Evolutionary conservation across 768 basidiomycete genomes (phyloP).

Genomic region (Russula virescens): DNA sequence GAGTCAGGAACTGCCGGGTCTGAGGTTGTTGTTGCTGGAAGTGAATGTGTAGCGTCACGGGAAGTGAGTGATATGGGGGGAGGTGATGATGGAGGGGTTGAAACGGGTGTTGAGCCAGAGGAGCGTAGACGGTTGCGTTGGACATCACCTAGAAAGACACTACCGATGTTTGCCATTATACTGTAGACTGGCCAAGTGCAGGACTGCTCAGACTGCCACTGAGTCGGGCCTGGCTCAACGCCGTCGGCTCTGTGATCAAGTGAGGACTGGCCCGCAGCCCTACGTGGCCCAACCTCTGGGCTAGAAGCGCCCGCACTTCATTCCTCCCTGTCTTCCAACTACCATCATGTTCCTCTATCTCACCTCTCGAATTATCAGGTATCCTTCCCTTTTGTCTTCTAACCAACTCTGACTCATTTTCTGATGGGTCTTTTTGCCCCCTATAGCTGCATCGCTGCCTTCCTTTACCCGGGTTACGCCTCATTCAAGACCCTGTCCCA

Average conservation of each 20-base stretch:
- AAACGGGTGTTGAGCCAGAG: conserved; percentile 29
- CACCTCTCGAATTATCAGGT: conserved; percentile 18
- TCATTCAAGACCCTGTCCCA: conserved; percentile 93
- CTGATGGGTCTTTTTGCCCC: background rate
- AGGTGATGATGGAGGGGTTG: conserved; percentile 46
- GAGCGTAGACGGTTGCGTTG: conserved; percentile 57
- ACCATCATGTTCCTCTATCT: conserved; percentile 14
- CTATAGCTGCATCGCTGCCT: conserved; percentile 62
- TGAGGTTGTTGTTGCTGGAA: background rate
- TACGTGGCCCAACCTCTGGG: background rate
- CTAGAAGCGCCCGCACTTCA: background rate
- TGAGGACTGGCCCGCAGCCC: background rate
- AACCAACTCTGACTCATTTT: no score
- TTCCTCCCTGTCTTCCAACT: background rate
- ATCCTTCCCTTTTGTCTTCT: background rate
- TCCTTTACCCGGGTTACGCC: conserved; percentile 90
- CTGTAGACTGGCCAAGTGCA: no score
- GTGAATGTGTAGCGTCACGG: conserved; percentile 23
- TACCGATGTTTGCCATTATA: conserved; percentile 60
- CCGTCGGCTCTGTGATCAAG: no score
- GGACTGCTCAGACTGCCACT: no score
- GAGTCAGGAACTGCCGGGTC: conserved; percentile 3
- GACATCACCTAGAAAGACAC: conserved; percentile 76
- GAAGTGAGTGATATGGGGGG: conserved; percentile 30
- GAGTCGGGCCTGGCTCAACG: no score